These are phyloP conservation scores for Omphalea diandra DNA, from an alignment of 441 rosid species.

Conservation along the genomic window DNA sequence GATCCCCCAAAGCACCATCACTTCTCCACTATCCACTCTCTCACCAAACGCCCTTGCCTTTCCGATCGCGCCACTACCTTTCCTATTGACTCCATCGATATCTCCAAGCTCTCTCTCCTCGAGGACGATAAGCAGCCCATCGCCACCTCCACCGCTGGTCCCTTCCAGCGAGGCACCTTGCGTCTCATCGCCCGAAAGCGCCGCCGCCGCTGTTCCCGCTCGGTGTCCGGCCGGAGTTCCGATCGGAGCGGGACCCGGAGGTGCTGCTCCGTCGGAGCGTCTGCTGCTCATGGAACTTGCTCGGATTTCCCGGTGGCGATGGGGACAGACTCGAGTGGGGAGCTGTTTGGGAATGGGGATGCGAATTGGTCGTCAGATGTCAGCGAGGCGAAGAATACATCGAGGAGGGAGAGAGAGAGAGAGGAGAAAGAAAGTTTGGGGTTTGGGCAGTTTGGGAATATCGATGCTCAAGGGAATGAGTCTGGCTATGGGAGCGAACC, in stretches of 20 bases:
- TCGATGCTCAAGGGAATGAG: constrained; percentile 70
- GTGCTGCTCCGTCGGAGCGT: constrained; percentile 87
- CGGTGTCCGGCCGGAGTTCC: constrained; percentile 90
- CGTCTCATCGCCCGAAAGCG: constrained; percentile 63
- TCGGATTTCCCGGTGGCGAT: constrained; percentile 90
- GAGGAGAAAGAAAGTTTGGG: constrained; percentile 55
- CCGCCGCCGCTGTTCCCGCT: constrained; percentile 81
- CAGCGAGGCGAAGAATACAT: constrained; percentile 67
- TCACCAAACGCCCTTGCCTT: constrained; percentile 85
- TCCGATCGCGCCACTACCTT: constrained; percentile 92
- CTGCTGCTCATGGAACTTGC: constrained; percentile 77
- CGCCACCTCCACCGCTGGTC: constrained; percentile 26
- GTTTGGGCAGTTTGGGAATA: constrained; percentile 47
- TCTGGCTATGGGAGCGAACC: constrained; percentile 98
- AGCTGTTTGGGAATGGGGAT: constrained; percentile 76
- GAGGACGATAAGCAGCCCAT: constrained; percentile 44
- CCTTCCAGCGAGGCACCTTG: constrained; percentile 40
- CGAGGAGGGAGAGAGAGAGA: constrained; percentile 54
- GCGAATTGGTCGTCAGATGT: constrained; percentile 90
- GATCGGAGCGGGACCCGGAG: constrained; percentile 81
- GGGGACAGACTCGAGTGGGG: constrained; percentile 97
- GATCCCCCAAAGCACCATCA: constrained; percentile 40
- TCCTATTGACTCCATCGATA: constrained; percentile 60
- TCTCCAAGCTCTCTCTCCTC: constrained; percentile 48
- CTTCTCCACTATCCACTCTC: constrained; percentile 26